Percentiles rank a stretch among this genome's conserved stretches.
Evolutionary conservation across 1,284 basidiomycete genomes (phyloP).

Genomic region (Takashimella koratensis): DNA sequence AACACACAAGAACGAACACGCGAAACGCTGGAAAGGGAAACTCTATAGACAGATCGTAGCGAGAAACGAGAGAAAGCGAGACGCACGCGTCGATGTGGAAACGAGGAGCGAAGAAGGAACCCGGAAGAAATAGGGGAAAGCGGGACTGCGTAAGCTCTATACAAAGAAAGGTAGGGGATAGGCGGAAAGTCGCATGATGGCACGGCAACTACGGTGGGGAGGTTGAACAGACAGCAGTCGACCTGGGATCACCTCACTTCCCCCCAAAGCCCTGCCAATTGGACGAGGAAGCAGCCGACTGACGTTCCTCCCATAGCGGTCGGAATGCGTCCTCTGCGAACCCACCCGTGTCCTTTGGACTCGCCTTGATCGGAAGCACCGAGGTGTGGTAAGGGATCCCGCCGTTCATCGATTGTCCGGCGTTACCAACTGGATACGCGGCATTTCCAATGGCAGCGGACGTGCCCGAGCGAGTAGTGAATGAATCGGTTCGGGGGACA

Average conservation of each 20-base stretch:
- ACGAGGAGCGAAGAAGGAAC: not conserved
- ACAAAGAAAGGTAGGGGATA: not conserved
- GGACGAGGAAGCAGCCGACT: not conserved
- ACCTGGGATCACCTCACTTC: too few species aligned
- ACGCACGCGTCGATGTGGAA: too few species aligned
- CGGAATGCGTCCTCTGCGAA: constrained; percentile 43
- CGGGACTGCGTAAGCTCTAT: not conserved
- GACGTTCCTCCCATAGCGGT: constrained; percentile 27
- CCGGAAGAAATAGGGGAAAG: not conserved
- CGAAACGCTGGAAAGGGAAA: too few species aligned
- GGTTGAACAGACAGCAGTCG: too few species aligned
- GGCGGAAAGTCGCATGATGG: too few species aligned
- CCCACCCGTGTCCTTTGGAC: constrained; percentile 30
- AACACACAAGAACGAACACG: too few species aligned
- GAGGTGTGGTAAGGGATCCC: constrained; percentile 28
- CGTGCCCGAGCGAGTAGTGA: constrained; percentile 2
- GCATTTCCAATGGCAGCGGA: not conserved
- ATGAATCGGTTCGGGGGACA: constrained; percentile 2
- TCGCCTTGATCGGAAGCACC: constrained; percentile 30
- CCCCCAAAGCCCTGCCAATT: not conserved
- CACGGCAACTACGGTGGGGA: too few species aligned
- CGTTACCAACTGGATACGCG: not conserved
- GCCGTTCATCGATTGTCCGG: not conserved
- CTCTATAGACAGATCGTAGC: too few species aligned
- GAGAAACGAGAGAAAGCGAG: too few species aligned